phyloP scores from a whole-genome alignment of 2,329 filamentous ascomycete genomes.

The Beauveria medogensis region DNA sequence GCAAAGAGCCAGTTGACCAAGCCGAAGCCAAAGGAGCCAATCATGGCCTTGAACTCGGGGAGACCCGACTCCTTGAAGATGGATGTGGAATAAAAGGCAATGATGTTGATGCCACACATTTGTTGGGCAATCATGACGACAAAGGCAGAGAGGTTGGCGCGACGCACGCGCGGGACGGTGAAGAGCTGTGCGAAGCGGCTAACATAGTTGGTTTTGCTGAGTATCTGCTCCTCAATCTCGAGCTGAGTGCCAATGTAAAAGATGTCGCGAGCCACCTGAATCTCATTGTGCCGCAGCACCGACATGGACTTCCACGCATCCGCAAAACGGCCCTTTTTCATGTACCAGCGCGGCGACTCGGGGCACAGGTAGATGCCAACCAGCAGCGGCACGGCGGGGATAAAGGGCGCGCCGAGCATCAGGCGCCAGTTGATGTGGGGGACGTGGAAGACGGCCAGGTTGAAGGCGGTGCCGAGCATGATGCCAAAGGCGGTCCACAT shows the following conservation, averaged over 20 bases:
- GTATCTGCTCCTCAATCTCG: slow-evolving; percentile 46
- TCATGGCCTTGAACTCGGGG: slow-evolving; percentile 43
- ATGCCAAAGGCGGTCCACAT: slow-evolving; percentile 59
- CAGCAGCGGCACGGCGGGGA: slow-evolving; percentile 48
- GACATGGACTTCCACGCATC: slow-evolving; percentile 51
- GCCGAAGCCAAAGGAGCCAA: slow-evolving; percentile 51
- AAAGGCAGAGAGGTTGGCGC: slow-evolving; percentile 68
- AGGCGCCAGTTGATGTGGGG: slow-evolving; percentile 56
- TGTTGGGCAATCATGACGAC: slow-evolving; percentile 75
- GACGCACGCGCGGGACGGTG: slow-evolving; percentile 60
- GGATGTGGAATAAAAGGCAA: slow-evolving; percentile 66
- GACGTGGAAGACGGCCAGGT: slow-evolving; percentile 8
- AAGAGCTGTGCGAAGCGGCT: slow-evolving; percentile 58
- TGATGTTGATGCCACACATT: slow-evolving; percentile 65
- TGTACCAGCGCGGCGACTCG: slow-evolving; percentile 57
- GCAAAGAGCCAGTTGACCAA: slow-evolving; percentile 51
- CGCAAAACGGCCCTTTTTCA: slow-evolving; percentile 55
- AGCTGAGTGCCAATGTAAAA: slow-evolving; percentile 60
- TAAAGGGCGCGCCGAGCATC: slow-evolving; percentile 57
- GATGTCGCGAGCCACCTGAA: slow-evolving; percentile 55
- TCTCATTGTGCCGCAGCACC: slow-evolving; percentile 41
- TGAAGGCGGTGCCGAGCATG: slow-evolving; percentile 41
- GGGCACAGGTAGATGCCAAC: slow-evolving; percentile 58
- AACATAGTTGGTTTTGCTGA: slow-evolving; percentile 46
- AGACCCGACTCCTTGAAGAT: slow-evolving; percentile 53